These are phyloP conservation scores for Dryas integrifolia DNA, from an alignment of 331 rosid genomes.

Conservation along the genomic window DNA sequence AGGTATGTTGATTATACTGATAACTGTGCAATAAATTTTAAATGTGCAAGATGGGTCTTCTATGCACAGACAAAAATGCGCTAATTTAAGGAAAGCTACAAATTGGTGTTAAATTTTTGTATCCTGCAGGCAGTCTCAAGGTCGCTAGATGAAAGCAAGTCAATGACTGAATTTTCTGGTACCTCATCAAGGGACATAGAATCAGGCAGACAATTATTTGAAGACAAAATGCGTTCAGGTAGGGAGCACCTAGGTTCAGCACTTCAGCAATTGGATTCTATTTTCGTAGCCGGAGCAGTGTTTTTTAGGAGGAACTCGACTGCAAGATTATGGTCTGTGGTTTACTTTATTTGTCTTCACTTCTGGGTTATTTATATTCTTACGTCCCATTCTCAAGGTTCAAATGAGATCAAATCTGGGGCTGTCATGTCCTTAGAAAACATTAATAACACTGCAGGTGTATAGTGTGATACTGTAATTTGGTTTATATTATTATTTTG, in stretches of 20 bases:
- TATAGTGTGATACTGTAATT: conserved; percentile 1
- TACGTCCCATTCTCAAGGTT: conserved; percentile 57
- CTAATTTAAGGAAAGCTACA: background rate
- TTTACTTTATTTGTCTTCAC: conserved; percentile 85
- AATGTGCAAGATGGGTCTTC: background rate
- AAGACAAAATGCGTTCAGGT: conserved; percentile 70
- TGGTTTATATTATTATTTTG: background rate
- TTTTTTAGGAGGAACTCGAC: conserved; percentile 68
- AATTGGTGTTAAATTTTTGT: background rate
- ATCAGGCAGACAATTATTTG: conserved; percentile 67
- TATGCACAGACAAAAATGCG: background rate
- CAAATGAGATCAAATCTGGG: conserved; percentile 65
- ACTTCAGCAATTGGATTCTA: conserved; percentile 71
- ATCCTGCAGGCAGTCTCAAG: conserved; percentile 61
- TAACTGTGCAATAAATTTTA: background rate
- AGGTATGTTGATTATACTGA: conserved; percentile 46
- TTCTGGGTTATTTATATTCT: conserved; percentile 89
- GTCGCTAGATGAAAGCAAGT: conserved; percentile 68
- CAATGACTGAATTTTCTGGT: conserved; percentile 31
- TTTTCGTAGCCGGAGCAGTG: conserved; percentile 67
- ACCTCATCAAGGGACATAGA: conserved; percentile 68
- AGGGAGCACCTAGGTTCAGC: conserved; percentile 70
- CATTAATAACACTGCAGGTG: conserved; percentile 64
- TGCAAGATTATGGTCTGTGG: conserved; percentile 74
- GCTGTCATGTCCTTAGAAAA: conserved; percentile 83